Evolutionary conservation across 2,329 filamentous ascomycete genomes (phyloP), one percentile per base, ranked within the genome.

Genomic region (Cladosporium sp.): DNA sequence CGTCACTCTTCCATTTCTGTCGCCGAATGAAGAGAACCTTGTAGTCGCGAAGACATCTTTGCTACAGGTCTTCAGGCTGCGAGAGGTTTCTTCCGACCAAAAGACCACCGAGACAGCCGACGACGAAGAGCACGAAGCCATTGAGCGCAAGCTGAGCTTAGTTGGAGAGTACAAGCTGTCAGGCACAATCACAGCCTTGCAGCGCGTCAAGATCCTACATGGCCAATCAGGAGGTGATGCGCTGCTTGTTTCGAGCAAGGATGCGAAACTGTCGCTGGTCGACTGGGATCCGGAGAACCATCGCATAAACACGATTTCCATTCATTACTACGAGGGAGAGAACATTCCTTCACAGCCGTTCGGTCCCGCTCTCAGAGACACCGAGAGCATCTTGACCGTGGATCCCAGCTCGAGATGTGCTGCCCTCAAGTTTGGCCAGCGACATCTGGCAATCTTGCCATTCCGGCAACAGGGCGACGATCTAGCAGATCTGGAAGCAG

Each of bases 271-370:
- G 75, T 96, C 91, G 78, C 83, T 99, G 77, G 85, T 97, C 64
- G 92, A 97, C 80, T 99, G 95, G 95, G 92, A 98, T 76, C 88
- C 92, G 10, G 88, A 90, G 76, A 88, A 87, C 70, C 85, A 91
- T 78, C 86, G 87, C 60, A 88, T 98, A 72, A 89, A 90, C 72
- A 98, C 94, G 62, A 87, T 95, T 68, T 98, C 94, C 60, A 94
- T 99, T 73, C 95, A 99, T 81, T 98, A 93, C 83, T 99, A 98
- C 80, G 95, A 99, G 78, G 91, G 95, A 76, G 93, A 97, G 75
- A 93, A 97, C 75, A 70, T 75, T 34, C 65, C 71, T 25, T 67
- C 64, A 6, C 73, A 73, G 68, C 93, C 94, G 0, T 97, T 93
- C 90, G 88, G 90, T 59, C 85, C 90, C 61, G 86, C 90, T 64